Base-by-base conservation (phyloP, 1,139 yeast genomes). In the Wickerhamomyces sp. region DNA sequence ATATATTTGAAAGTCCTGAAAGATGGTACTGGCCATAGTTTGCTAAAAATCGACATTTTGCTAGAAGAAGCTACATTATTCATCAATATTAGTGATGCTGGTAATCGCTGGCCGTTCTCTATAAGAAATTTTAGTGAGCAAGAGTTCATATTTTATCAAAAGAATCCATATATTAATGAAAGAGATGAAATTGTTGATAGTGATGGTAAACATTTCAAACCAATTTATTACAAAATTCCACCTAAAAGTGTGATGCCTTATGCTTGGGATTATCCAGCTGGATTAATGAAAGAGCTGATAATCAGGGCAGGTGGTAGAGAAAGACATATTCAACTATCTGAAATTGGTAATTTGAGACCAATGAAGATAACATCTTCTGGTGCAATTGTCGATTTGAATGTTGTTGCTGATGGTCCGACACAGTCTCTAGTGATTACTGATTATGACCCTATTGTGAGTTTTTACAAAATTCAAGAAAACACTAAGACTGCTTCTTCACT, bases 191-290 rank as follows among this genome's bases (percentile, higher is more conserved):
- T 76, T 38, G 47, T 55, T 12, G 52, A 50, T 7, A 67, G 67
- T n/a, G 39, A 37, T 12, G 48, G 45, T 1, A 50, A 49, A 12
- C 59, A 58, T 13, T 85, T 79, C 57, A 80, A 79, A 47, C 94
- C 94, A 3, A 71, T 88, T 19, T 79, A 74, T 54, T 92, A 90
- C 58, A 75, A 77, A 42, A 72, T 90, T 19, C 97, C 97, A 0
- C 80, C 95, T 1, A 81, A 78, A 58, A 87, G 96, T 65, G 95
- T 88, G 2, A 94, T 94, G 98, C 97, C 97, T 0, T 94, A 92
- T 60, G 89, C 98, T 0, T 94, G 96, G 88, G 98, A 94, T 59
- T 92, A 78, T 62, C 98, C 98, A 0, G 88, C 95, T 40, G 97
- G 96, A 0, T 68, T 78, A 12, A 75, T 84, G 34, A 90, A 89